Conservation (phyloP, 1,284 basidiomycete species). For the Thecaphora frezii region DNA sequence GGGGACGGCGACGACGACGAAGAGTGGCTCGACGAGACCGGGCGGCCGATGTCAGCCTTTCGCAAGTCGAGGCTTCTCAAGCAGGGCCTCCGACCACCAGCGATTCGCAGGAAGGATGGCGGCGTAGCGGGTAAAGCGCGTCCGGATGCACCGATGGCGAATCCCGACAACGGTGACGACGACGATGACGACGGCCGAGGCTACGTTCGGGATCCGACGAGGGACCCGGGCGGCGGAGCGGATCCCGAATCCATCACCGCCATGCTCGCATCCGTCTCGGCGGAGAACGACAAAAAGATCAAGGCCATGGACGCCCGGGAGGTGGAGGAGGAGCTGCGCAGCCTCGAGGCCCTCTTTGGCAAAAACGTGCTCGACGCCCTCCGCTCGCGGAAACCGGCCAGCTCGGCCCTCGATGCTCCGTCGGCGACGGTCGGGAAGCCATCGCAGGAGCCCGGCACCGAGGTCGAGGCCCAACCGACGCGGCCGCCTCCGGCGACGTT, state of each 20-base stretch:
- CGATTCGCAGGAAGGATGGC: slow-evolving; percentile 9
- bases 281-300: slow-evolving; percentile 47
- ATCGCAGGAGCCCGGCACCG: slow-evolving; percentile 5
- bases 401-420: not conserved
- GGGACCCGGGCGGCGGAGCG: slow-evolving; percentile 51
- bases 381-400: slow-evolving; percentile 20
- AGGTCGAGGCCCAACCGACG: too few relatives aligned
- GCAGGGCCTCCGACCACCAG: slow-evolving; percentile 22
- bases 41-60: slow-evolving; percentile 52
- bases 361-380: slow-evolving; percentile 45
- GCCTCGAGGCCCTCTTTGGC: slow-evolving; percentile 46
- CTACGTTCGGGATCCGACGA: slow-evolving; percentile 32
- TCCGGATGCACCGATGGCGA: not conserved
- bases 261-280: slow-evolving; percentile 30
- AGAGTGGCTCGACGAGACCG: slow-evolving; percentile 42
- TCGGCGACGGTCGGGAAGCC: not conserved
- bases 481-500: too few relatives aligned
- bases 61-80: slow-evolving; percentile 41
- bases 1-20: slow-evolving; percentile 15
- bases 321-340: slow-evolving; percentile 41
- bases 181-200: not conserved
- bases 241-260: slow-evolving; percentile 38
- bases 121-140: not conserved
- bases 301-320: slow-evolving; percentile 43
- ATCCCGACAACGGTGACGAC: not conserved